phyloP scores from a whole-genome alignment of 768 basidiomycete genomes.

The Baorangia bicolor region DNA sequence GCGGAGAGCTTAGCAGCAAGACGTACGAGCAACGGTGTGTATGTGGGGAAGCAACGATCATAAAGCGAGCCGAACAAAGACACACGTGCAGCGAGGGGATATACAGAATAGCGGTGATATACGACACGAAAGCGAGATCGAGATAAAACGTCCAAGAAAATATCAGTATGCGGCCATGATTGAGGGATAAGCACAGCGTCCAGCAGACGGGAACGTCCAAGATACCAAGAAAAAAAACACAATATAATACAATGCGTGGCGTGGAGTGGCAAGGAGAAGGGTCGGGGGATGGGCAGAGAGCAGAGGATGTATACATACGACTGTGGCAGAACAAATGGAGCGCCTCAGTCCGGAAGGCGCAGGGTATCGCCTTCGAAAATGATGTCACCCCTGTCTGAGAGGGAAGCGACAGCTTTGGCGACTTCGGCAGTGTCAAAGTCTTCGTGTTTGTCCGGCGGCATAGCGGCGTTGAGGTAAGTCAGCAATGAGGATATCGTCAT shows the following conservation, averaged over 20 bases:
- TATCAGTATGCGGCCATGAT: conserved; percentile 14
- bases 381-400: conserved; percentile 49
- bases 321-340: neutral
- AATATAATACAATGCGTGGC: conserved; percentile 15
- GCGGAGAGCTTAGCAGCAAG: conserved; percentile 1
- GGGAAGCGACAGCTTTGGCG: conserved; percentile 43
- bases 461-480: conserved; percentile 71
- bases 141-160: conserved; percentile 22
- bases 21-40: neutral
- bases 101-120: conserved; percentile 17
- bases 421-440: conserved; percentile 81
- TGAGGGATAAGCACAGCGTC: conserved; percentile 2
- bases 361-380: conserved; percentile 51
- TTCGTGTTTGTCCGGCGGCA: conserved; percentile 77
- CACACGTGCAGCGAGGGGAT: neutral
- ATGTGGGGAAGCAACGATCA: neutral
- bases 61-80: conserved; percentile 2
- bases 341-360: conserved; percentile 26
- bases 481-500: conserved; percentile 68
- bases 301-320: neutral
- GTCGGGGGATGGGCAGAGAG: neutral
- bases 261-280: neutral
- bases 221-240: conserved; percentile 21
- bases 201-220: conserved; percentile 17
- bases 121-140: conserved; percentile 15